Base-by-base conservation (phyloP, 352 stramenopile genomes). In the Salisapilia sapeloensis region DNA sequence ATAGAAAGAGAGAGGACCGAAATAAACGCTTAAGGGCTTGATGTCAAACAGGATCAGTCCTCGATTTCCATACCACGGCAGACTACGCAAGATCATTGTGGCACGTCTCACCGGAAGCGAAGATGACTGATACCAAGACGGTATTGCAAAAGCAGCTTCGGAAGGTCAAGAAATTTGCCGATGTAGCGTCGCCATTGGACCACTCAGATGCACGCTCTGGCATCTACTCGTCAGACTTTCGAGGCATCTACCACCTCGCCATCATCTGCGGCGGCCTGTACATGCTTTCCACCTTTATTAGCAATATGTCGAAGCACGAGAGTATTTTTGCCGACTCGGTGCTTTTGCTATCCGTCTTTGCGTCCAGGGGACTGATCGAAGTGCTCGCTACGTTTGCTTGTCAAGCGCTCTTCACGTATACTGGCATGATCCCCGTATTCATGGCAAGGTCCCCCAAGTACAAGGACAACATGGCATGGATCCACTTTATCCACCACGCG, bases 141-240 rank as follows among this genome's bases (percentile, higher is more conserved):
- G n/a, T n/a, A n/a, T n/a, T n/a, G n/a, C n/a, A n/a, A n/a, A n/a
- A n/a, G n/a, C n/a, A n/a, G n/a, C n/a, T n/a, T n/a, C 44, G 44
- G 1, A 34, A 53, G 3, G 55, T 75, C 33, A 78, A 80, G 44
- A 64, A 71, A 40, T 80, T 83, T 29, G 40, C 50, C 7, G 46
- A 53, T 16, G 61, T 58, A 11, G 60, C 81, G 31, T 85, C 70
- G 16, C 66, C 61, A 9, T 17, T 85, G 25, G 65, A 85, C 31
- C 65, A 63, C 4, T 65, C 70, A 4, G 70, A 85, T 44, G 33
- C 45, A 24, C 70, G 63, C 33, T 75, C 60, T 1, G 59, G 53
- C n/a, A 61, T 85, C 20, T 61, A 82, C 55, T 63, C 52, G 46
- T 80, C 62, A 48, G 63, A 82, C 41, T 85, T 85, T 33, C 62